Conservation (phyloP, 1,284 basidiomycete species). For the Rhodotorula sp. region DNA sequence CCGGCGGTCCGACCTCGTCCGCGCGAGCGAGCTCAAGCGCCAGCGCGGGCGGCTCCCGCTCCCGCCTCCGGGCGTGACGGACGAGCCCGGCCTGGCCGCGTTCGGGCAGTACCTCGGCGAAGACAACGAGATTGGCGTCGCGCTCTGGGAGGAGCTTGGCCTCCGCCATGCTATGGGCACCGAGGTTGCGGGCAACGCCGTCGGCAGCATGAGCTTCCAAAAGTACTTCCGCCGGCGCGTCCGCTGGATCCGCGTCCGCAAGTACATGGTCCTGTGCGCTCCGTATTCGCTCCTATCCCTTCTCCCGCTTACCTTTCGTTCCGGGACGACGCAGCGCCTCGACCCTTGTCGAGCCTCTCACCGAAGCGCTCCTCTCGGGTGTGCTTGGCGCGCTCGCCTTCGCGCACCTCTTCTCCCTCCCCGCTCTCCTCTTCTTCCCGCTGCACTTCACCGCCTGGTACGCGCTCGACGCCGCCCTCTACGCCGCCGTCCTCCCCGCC, state of each 20-base stretch:
- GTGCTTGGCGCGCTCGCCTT: constrained; percentile 64
- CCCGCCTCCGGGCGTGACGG: constrained; percentile 2
- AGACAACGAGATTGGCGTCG: constrained; percentile 90
- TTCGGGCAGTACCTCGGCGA: constrained; percentile 88
- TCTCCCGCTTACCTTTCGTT: background rate
- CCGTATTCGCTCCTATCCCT: background rate
- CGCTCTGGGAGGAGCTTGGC: constrained; percentile 86
- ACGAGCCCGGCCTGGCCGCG: constrained; percentile 63
- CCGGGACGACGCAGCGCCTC: constrained; percentile 55
- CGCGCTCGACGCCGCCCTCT: constrained; percentile 45
- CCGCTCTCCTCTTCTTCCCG: constrained; percentile 39
- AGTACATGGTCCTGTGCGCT: constrained; percentile 73
- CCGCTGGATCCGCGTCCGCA: constrained; percentile 91
- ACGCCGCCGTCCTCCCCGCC: constrained; percentile 37
- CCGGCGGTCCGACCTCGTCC: constrained; percentile 79
- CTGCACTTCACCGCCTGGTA: constrained; percentile 46
- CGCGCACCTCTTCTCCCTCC: constrained; percentile 54
- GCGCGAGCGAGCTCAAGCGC: constrained; percentile 48
- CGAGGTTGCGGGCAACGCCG: constrained; percentile 83
- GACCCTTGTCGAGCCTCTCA: constrained; percentile 83
- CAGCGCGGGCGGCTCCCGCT: constrained; percentile 15
- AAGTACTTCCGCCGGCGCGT: constrained; percentile 83
- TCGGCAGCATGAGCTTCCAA: constrained; percentile 76
- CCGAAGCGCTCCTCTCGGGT: constrained; percentile 75
- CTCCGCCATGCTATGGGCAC: constrained; percentile 81